Conservation (phyloP, 495 filamentous ascomycete species). For the Delitschia confertaspora region DNA sequence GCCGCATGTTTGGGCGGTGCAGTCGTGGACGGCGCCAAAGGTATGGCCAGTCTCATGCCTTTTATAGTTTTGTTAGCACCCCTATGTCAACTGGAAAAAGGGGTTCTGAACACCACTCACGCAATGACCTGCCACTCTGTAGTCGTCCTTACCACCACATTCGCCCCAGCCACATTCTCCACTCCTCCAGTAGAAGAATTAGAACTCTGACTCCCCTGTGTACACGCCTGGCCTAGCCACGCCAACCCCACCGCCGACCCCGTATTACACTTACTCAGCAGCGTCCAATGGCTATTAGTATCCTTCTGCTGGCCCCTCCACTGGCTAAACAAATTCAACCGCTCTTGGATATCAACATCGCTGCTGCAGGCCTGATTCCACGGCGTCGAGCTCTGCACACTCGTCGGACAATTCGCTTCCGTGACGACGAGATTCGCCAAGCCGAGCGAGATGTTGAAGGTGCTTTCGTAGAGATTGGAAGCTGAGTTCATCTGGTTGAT, state of each 20-base stretch:
- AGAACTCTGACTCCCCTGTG: constrained; percentile 34
- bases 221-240: constrained; percentile 86
- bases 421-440: constrained; percentile 76
- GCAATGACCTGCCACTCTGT: constrained; percentile 96
- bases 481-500: constrained; percentile 80
- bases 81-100: background rate
- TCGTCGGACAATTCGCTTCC: constrained; percentile 56
- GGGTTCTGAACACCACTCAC: constrained; percentile 27
- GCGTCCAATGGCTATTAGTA: constrained; percentile 84
- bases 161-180: constrained; percentile 73
- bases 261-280: constrained; percentile 78
- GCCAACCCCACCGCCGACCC: constrained; percentile 83
- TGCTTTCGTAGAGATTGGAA: constrained; percentile 74
- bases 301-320: constrained; percentile 74
- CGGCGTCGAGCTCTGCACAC: constrained; percentile 51
- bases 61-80: constrained; percentile 5
- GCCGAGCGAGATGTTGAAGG: constrained; percentile 90
- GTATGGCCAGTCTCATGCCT: constrained; percentile 89
- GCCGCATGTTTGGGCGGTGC: constrained; percentile 56
- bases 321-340: constrained; percentile 76
- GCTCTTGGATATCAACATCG: constrained; percentile 60
- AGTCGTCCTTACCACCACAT: constrained; percentile 76
- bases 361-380: constrained; percentile 73
- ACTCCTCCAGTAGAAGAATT: constrained; percentile 42
- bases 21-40: constrained; percentile 95